Evolutionary conservation across 2,329 filamentous ascomycete species (phyloP).

Genomic region (Ascochyta rabiei): DNA sequence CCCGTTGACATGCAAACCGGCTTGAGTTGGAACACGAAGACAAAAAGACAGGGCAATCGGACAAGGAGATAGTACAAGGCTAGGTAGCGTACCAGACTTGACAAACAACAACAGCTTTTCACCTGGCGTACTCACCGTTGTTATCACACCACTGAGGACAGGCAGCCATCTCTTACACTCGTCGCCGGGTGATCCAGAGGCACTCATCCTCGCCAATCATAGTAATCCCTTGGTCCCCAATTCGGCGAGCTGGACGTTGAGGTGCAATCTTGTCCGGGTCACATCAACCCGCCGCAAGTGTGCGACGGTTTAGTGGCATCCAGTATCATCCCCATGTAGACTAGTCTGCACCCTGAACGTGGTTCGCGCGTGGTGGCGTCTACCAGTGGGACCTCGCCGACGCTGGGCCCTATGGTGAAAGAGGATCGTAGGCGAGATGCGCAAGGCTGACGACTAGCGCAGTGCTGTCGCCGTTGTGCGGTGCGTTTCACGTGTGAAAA

Average conservation of each 20-base stretch:
- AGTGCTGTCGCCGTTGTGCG: conserved; percentile 5
- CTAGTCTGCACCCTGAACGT: conserved; percentile 23
- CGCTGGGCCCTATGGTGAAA: not conserved
- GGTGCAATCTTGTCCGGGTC: conserved; percentile 20
- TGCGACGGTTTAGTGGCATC: conserved; percentile 17
- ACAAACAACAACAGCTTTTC: not conserved
- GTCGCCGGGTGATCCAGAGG: conserved; percentile 2
- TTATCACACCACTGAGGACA: not conserved
- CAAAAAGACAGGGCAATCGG: not conserved
- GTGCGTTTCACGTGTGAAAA: not conserved
- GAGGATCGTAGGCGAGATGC: not conserved
- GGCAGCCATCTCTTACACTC: conserved; percentile 6
- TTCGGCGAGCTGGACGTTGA: conserved; percentile 27
- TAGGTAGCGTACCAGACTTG: not conserved
- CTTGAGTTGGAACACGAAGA: not conserved
- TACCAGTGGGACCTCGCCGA: conserved; percentile 11
- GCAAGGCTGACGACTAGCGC: conserved; percentile 13
- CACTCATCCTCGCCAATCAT: conserved; percentile 17
- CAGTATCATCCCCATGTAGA: conserved; percentile 6
- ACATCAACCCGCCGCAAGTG: not conserved
- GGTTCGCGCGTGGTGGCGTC: conserved; percentile 21
- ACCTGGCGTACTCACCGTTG: not conserved
- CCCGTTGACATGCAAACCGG: not conserved
- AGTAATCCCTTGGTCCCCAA: conserved; percentile 4
- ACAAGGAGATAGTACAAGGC: conserved; percentile 2